Base-by-base conservation (phyloP, 2,329 filamentous ascomycete genomes). In the Apiospora koreana region DNA sequence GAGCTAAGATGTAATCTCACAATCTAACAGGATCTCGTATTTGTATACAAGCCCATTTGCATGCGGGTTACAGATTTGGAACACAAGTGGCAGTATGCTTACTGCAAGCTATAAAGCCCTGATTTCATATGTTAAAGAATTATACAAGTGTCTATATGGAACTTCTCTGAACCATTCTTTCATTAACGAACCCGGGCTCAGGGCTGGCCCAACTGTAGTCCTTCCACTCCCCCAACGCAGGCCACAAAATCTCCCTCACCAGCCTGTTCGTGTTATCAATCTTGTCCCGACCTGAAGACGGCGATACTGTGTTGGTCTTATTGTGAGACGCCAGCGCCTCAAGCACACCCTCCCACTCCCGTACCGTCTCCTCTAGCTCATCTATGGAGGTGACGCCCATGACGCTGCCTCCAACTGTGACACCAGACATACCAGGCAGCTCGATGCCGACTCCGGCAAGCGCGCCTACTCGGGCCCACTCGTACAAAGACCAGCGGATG, bases 401-500 rank as follows among this genome's bases (percentile, higher is more conserved):
- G 58, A 93, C 91, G 69, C 83, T 88, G 28, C 86, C 84, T 28
- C 87, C 89, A 4, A 91, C 81, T 1, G 71, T 73, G 21, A 41
- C 38, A 45, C 79, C 83, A 62, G 67, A 68, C 1, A 70, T 73
- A 21, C 42, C 43, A 2, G 68, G 69, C 38, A 76, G 67, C 48
- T 70, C 70, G 73, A 21, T 77, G 6, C 35, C 67, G n/a, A 54
- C 35, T 16, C 25, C n/a, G 7, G 77, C 85, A 64, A 73, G 76
- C 0, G 83, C 83, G 1, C 87, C 89, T 0, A 81, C 79, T n/a
- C 83, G 79, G 0, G 86, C 83, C 89, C 89, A 92, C 65, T 84
- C 85, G 70, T 89, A 86, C 67, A 98, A 84, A 2, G 93, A 91
- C 85, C 92, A 98, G 6, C 94, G 90, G 69, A 98, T 94, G 0